Percentiles rank a stretch among this genome's conserved stretches.
Conservation (phyloP, 1,139 yeast genomes). For the Groenewaldozyma auringiensis region DNA sequence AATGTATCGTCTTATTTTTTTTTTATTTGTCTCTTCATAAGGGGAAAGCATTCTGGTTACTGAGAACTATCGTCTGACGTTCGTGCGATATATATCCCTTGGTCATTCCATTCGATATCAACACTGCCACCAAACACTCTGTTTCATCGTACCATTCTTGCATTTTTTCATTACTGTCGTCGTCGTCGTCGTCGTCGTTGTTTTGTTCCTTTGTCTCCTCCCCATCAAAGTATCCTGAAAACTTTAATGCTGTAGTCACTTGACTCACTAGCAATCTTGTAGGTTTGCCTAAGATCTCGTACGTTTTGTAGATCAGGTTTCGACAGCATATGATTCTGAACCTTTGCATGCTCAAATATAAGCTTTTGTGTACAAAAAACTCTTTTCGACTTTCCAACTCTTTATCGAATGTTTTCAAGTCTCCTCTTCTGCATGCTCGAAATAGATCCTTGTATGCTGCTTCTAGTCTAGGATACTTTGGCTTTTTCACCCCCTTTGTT, state of each 20-base stretch:
- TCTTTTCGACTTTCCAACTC: constrained; percentile 41
- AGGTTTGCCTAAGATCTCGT: constrained; percentile 30
- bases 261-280: constrained; percentile 43
- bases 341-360: constrained; percentile 55
- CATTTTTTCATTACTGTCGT: constrained; percentile 10
- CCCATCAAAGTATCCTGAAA: constrained; percentile 22
- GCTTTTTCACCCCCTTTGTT: background rate
- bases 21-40: background rate
- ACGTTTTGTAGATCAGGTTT: constrained; percentile 46
- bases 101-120: constrained; percentile 54
- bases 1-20: too few species aligned
- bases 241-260: constrained; percentile 42
- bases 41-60: constrained; percentile 61
- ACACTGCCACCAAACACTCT: constrained; percentile 65
- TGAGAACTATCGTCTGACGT: constrained; percentile 64
- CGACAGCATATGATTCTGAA: constrained; percentile 47
- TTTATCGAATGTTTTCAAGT: constrained; percentile 43
- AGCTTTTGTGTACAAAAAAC: constrained; percentile 49
- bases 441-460: constrained; percentile 46
- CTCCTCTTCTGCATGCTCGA: constrained; percentile 46
- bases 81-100: constrained; percentile 83
- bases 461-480: constrained; percentile 37
- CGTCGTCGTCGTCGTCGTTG: constrained; percentile 10
- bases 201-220: background rate
- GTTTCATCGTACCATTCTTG: constrained; percentile 42